phyloP scores from a whole-genome alignment of 2,329 filamentous ascomycete species.

The Alternaria conjuncta region DNA sequence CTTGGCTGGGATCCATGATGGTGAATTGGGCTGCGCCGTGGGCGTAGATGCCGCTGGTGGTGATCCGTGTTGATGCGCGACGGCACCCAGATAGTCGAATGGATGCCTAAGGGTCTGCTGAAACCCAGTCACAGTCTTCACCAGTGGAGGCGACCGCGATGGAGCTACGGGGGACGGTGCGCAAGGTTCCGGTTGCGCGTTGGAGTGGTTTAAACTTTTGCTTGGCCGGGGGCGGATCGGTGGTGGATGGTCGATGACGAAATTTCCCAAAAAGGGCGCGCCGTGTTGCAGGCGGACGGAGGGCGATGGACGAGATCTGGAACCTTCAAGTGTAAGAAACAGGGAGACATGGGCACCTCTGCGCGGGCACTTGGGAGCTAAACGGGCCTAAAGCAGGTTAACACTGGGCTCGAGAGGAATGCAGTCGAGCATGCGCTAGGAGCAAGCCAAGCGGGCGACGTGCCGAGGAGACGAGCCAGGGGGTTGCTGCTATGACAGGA shows the following conservation, averaged over 20 bases:
- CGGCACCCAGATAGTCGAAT: not conserved
- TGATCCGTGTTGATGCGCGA: slow-evolving; percentile 13
- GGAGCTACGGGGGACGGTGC: slow-evolving; percentile 16
- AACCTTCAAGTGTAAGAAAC: slow-evolving; percentile 30
- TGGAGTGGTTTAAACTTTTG: slow-evolving; percentile 13
- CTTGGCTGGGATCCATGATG: slow-evolving; percentile 44
- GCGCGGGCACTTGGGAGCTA: slow-evolving; percentile 32
- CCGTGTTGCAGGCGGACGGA: slow-evolving; percentile 22
- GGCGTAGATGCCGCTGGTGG: slow-evolving; percentile 4
- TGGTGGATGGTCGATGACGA: slow-evolving; percentile 28
- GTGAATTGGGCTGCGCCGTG: not conserved
- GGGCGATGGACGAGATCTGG: slow-evolving; percentile 31
- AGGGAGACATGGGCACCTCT: slow-evolving; percentile 31
- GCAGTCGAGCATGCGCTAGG: slow-evolving; percentile 22
- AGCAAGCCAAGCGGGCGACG: slow-evolving; percentile 18
- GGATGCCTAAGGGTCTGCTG: not conserved
- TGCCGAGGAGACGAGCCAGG: slow-evolving; percentile 19
- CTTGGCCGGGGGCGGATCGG: slow-evolving; percentile 21
- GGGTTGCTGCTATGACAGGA: not conserved
- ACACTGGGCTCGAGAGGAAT: slow-evolving; percentile 32
- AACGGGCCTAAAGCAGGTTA: slow-evolving; percentile 38
- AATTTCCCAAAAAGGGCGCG: slow-evolving; percentile 28
- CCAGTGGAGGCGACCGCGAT: slow-evolving; percentile 3
- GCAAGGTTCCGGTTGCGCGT: slow-evolving; percentile 20
- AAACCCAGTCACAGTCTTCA: not conserved